phyloP scores from a whole-genome alignment of 2,329 filamentous ascomycete species.

The Epichloe festucae region DNA sequence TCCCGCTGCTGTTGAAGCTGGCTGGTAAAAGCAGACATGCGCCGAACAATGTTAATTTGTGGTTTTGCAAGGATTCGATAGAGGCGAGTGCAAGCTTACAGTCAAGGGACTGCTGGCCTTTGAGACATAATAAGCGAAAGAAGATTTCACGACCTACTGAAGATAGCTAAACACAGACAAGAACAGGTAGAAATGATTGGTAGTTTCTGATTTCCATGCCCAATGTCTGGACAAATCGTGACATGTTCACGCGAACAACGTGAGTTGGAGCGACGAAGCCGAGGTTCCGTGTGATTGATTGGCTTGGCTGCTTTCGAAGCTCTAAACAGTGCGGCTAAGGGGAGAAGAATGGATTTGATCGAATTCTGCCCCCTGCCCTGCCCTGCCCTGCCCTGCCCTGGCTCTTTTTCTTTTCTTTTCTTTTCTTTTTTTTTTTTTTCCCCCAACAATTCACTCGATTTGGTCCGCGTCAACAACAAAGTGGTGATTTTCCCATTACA shows the following conservation, averaged over 20 bases:
- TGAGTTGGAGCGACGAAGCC: neutral
- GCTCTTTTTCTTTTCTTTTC: no score
- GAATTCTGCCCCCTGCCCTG: neutral
- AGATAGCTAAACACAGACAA: neutral
- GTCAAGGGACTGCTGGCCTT: neutral
- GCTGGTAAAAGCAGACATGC: neutral
- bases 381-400: no score
- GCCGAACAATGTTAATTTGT: neutral
- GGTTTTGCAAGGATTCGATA: neutral
- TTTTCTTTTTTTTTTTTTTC: no score
- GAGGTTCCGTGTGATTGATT: no score
- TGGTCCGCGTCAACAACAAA: neutral
- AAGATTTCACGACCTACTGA: neutral
- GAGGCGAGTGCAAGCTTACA: neutral
- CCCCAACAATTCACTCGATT: no score
- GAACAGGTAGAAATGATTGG: neutral
- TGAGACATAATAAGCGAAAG: neutral
- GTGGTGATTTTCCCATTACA: slow-evolving; percentile 12
- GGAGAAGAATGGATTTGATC: neutral
- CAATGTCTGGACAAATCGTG: neutral
- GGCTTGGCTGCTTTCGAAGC: no score
- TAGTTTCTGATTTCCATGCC: neutral
- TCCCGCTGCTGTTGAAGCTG: neutral
- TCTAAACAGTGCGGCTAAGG: no score
- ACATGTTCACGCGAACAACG: neutral